Evolutionary conservation across 139 green algal genomes (phyloP), one percentile per base, ranked within the genome.

Genomic region (Chlorella vulgaris): DNA sequence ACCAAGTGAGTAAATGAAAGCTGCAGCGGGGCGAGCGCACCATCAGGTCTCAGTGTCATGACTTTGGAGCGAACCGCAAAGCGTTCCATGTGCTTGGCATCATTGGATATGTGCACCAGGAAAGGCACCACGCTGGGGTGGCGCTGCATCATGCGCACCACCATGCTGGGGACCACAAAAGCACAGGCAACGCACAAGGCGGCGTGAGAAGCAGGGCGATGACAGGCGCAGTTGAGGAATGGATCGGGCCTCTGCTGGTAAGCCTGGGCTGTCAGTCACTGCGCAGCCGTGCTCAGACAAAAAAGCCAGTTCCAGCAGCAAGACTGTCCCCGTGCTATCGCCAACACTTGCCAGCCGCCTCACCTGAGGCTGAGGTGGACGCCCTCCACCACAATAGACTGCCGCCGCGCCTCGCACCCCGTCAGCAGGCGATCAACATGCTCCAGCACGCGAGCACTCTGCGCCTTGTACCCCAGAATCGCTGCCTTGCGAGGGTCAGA

Each of bases 1-100:
- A n/a, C n/a, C n/a, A n/a, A n/a, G n/a, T n/a, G n/a, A n/a, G n/a
- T n/a, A n/a, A n/a, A n/a, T n/a, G n/a, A n/a, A n/a, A n/a, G n/a
- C n/a, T n/a, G n/a, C n/a, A n/a, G n/a, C n/a, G n/a, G n/a, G n/a
- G n/a, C n/a, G n/a, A 15, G 36, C 76, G 33, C 78, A 83, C 78
- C 78, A n/a, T 77, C 85, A 21, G 84, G 62, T 51, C 94, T 85
- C 79, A 98, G 90, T 0, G 96, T 94, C 96, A 99, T 98, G 87
- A 97, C 95, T 87, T 98, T 98, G 47, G 96, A 91, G 2, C 96
- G 87, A 75, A 99, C 92, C 0, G 96, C 94, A 89, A 99, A 98
- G 63, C 96, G 89, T 85, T 98, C 96, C 43, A 90, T 76, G 82
- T 99, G 96, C 89, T 97, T 97, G n/a, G 75, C 67, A 81, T 95